Percentiles rank a stretch among this genome's conserved stretches.
Conservation (phyloP, 1,139 yeast genomes). For the Blastobotrys arbuscula region DNA sequence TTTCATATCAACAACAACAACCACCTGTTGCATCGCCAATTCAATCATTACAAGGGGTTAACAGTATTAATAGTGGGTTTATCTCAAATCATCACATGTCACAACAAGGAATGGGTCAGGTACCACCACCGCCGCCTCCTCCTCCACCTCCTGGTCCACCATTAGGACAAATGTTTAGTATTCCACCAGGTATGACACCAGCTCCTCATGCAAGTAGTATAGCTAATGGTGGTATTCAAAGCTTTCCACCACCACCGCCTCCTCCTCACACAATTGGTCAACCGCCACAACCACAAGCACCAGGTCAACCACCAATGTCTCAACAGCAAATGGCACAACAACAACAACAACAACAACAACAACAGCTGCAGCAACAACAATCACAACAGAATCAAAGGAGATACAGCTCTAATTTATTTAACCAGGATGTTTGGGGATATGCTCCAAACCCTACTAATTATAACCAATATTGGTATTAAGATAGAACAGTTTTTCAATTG, state of each 20-base stretch:
- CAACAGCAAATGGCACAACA: slow-evolving; percentile 5
- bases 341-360: slow-evolving; percentile 9
- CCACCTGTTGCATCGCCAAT: background rate
- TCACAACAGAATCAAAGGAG: slow-evolving; percentile 2
- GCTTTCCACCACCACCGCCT: slow-evolving; percentile 6
- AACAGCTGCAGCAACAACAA: slow-evolving; percentile 6
- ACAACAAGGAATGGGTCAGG: background rate
- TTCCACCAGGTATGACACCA: slow-evolving; percentile 8
- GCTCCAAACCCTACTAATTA: slow-evolving; percentile 2
- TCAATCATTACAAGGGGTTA: background rate
- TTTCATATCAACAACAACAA: background rate
- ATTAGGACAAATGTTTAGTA: slow-evolving; percentile 2
- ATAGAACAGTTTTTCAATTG: background rate
- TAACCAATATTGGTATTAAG: slow-evolving; percentile 12
- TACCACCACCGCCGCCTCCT: background rate
- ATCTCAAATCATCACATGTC: background rate
- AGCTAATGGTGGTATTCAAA: no score
- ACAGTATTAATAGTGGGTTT: background rate
- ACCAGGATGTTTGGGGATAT: slow-evolving; percentile 6
- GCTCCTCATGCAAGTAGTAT: background rate
- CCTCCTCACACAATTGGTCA: slow-evolving; percentile 7
- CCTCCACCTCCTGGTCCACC: slow-evolving; percentile 1
- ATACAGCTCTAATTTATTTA: slow-evolving; percentile 5
- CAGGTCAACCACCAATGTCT: background rate
- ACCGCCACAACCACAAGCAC: slow-evolving; percentile 11